Evolutionary conservation across 495 filamentous ascomycete genomes (phyloP).

Genomic region (Aspergillus egyptiacus): DNA sequence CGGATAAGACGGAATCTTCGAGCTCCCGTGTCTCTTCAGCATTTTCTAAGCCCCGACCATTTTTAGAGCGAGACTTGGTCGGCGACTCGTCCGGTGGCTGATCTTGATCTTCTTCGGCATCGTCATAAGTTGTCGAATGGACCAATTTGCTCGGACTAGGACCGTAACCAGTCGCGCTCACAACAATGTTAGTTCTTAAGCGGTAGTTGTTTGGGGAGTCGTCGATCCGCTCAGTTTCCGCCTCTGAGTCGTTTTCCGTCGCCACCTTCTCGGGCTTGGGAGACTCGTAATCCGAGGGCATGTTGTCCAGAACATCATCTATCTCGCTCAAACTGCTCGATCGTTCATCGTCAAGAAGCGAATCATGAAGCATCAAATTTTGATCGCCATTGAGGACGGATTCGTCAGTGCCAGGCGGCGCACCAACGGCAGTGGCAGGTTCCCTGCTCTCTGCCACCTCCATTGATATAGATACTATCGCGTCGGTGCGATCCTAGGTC

Average conservation of each 20-base stretch:
- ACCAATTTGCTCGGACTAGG: conserved; percentile 64
- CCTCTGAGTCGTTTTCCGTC: conserved; percentile 82
- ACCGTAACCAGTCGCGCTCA: conserved; percentile 46
- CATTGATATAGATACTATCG: conserved; percentile 22
- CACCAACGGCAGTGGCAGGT: conserved; percentile 27
- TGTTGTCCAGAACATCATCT: conserved; percentile 67
- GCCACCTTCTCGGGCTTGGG: conserved; percentile 34
- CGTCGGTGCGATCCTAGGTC: neutral
- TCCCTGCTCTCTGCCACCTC: conserved; percentile 41
- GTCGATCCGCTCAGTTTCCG: conserved; percentile 92
- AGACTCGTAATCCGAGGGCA: conserved; percentile 49
- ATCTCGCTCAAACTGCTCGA: conserved; percentile 88
- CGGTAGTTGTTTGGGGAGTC: conserved; percentile 76
- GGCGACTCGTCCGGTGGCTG: conserved; percentile 35
- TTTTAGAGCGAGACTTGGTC: conserved; percentile 37
- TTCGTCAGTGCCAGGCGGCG: conserved; percentile 29
- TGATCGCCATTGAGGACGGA: conserved; percentile 36
- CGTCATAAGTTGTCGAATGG: conserved; percentile 44
- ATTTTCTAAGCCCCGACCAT: conserved; percentile 23
- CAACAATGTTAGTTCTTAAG: conserved; percentile 53
- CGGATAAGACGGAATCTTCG: conserved; percentile 30
- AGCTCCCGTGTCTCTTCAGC: conserved; percentile 25
- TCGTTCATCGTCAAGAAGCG: conserved; percentile 40
- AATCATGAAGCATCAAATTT: conserved; percentile 34
- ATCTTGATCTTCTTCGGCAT: conserved; percentile 38